These are phyloP conservation scores for Abrus pulchellus DNA, from an alignment of 306 rosid genomes.

Conservation along the genomic window DNA sequence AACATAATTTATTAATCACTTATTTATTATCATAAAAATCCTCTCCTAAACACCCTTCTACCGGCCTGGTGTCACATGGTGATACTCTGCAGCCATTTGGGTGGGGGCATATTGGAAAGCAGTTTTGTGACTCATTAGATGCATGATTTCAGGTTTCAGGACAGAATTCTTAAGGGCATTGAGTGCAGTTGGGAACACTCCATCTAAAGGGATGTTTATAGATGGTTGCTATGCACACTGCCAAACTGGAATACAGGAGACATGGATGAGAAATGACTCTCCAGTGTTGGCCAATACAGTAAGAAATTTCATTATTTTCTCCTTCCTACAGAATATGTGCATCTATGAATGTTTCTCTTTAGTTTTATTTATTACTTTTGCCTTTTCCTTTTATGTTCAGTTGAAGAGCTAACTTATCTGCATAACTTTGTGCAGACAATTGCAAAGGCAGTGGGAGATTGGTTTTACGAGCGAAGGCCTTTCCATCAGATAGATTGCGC, in stretches of 20 bases:
- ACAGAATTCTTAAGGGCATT: constrained; percentile 71
- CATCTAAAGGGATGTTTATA: constrained; percentile 71
- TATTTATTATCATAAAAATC: too few relatives aligned
- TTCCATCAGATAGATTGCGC: constrained; percentile 69
- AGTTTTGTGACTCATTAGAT: constrained; percentile 15
- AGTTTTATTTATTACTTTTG: background rate
- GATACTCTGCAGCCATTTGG: background rate
- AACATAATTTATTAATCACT: too few relatives aligned
- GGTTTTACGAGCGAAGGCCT: constrained; percentile 65
- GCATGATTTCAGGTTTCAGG: constrained; percentile 70
- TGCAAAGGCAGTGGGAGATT: constrained; percentile 85
- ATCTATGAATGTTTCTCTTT: background rate
- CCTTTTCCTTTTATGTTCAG: too few relatives aligned
- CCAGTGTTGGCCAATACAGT: constrained; percentile 72
- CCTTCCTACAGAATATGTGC: background rate
- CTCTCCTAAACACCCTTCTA: too few relatives aligned
- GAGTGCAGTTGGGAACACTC: constrained; percentile 46
- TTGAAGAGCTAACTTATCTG: background rate
- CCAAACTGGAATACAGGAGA: constrained; percentile 90
- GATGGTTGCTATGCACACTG: constrained; percentile 95
- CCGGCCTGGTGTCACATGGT: too few relatives aligned
- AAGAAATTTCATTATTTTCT: constrained; percentile 43
- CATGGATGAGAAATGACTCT: constrained; percentile 84
- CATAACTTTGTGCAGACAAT: constrained; percentile 66
- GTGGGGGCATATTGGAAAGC: background rate